Conservation (phyloP, 345 rosid genomes). For the Lenwebbia sp. region DNA sequence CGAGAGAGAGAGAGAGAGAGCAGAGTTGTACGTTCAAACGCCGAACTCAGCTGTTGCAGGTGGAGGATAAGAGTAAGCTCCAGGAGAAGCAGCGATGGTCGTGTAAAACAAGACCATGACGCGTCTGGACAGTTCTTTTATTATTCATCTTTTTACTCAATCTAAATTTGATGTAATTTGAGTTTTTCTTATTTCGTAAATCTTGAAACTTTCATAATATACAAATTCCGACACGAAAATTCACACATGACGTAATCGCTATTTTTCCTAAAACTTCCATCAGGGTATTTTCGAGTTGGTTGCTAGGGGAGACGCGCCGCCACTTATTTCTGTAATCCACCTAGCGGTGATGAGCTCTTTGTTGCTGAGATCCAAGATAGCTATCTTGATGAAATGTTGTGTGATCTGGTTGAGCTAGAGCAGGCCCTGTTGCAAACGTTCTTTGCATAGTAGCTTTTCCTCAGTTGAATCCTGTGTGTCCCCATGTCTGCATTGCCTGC, state of each 20-base stretch:
- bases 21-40: not conserved
- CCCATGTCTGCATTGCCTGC: not conserved
- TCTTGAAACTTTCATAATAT: not conserved
- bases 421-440: not conserved
- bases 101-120: not conserved
- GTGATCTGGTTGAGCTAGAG: not conserved
- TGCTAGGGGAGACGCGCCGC: not conserved
- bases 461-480: not conserved
- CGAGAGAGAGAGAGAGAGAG: not conserved
- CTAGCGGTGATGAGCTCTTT: not conserved
- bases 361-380: not conserved
- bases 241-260: not conserved
- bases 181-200: not conserved
- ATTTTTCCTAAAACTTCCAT: not conserved
- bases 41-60: not conserved
- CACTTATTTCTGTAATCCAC: not conserved
- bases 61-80: not conserved
- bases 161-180: not conserved
- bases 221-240: not conserved
- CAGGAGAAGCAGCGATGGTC: not conserved
- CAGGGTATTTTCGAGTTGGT: fast-evolving
- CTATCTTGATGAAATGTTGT: not conserved
- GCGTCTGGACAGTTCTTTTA: not conserved
- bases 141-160: fast-evolving
- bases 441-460: not conserved